Conservation (phyloP, 75 land plant species). For the Cupressus sempervirens region DNA sequence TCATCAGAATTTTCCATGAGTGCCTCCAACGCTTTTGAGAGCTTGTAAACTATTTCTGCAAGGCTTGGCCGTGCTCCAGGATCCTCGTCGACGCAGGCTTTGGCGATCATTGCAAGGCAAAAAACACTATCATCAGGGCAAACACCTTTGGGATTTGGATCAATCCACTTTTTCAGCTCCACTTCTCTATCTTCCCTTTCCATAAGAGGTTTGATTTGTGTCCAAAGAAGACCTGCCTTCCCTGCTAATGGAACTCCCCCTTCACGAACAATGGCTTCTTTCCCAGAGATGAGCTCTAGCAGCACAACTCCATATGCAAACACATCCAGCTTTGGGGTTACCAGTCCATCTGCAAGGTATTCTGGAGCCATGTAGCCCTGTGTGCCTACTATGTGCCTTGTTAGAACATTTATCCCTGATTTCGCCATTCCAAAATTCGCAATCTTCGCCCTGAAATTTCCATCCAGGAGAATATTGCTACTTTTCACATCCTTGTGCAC, state of each 20-base stretch:
- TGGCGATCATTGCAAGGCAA: conserved; percentile 48
- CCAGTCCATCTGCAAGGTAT: conserved; percentile 35
- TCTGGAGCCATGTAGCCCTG: conserved; percentile 79
- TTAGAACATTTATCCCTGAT: conserved; percentile 45
- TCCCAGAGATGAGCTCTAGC: conserved; percentile 71
- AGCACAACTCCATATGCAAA: conserved; percentile 72
- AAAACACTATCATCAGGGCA: conserved; percentile 52
- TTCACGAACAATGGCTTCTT: conserved; percentile 28
- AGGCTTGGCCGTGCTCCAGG: conserved; percentile 53
- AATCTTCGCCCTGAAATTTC: conserved; percentile 65
- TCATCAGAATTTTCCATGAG: background rate
- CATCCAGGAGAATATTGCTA: conserved; percentile 68
- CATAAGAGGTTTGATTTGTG: conserved; percentile 23
- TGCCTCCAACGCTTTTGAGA: conserved; percentile 11
- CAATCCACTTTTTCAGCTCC: conserved; percentile 53
- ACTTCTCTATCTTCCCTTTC: conserved; percentile 27
- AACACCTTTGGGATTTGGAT: conserved; percentile 24
- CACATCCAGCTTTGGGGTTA: conserved; percentile 53
- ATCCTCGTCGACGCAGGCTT: conserved; percentile 48
- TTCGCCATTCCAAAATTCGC: conserved; percentile 71
- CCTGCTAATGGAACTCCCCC: conserved; percentile 18
- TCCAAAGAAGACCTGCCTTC: conserved; percentile 21
- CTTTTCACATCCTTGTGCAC: conserved; percentile 71
- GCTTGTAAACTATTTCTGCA: conserved; percentile 35
- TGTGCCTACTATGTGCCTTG: conserved; percentile 44